Evolutionary conservation across 116 monocot genomes (phyloP).

Genomic region (Trichopus zeylanicus): DNA sequence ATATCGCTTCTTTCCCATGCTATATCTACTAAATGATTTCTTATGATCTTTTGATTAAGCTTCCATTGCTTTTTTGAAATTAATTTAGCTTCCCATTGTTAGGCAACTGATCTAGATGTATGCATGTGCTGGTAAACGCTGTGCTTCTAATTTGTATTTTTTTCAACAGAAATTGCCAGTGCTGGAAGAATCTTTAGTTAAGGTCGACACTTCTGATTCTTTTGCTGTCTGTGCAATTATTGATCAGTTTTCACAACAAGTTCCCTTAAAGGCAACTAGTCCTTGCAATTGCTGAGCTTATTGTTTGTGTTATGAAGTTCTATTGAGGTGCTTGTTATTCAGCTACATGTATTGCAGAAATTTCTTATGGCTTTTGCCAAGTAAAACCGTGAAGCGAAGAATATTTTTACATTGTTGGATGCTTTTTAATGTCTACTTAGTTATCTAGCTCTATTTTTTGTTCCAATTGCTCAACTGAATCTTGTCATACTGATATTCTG

Average conservation of each 20-base stretch:
- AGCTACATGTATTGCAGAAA: neutral
- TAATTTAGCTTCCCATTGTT: no score
- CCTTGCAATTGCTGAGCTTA: constrained; percentile 48
- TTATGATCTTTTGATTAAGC: no score
- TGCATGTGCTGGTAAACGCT: neutral
- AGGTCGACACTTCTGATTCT: constrained; percentile 49
- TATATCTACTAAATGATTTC: no score
- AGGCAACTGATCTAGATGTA: no score
- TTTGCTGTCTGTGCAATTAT: constrained; percentile 56
- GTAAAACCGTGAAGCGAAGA: no score
- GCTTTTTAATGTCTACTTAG: neutral
- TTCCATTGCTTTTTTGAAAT: no score
- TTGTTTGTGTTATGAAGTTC: neutral
- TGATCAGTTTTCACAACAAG: constrained; percentile 53
- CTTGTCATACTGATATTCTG: neutral
- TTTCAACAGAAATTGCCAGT: constrained; percentile 48
- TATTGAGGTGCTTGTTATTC: neutral
- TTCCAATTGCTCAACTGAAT: neutral
- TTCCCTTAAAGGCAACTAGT: constrained; percentile 54
- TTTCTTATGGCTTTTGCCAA: no score
- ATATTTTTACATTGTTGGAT: no score
- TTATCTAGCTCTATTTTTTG: neutral
- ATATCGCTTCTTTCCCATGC: no score
- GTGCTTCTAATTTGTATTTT: constrained; percentile 4
- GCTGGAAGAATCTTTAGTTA: constrained; percentile 56